Conservation (phyloP, 352 stramenopile genomes). For the Phytophthora pseudosyringae region DNA sequence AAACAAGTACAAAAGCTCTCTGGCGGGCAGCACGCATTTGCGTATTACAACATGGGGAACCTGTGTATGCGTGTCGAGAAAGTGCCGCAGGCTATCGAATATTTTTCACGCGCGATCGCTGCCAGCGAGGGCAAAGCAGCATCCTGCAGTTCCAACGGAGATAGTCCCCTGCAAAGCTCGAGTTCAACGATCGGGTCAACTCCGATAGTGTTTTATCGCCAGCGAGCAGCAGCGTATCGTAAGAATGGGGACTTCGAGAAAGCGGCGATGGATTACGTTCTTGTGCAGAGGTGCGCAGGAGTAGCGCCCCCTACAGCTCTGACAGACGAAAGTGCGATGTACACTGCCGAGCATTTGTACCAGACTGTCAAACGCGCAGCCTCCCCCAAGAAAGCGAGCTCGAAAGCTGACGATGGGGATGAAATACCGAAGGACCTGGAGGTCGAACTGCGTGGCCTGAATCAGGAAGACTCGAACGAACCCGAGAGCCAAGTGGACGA, state of each 20-base stretch:
- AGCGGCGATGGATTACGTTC: slow-evolving; percentile 60
- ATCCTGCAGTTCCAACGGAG: background rate
- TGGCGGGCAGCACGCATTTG: slow-evolving; percentile 41
- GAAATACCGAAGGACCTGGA: slow-evolving; percentile 7
- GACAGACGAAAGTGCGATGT: slow-evolving; percentile 11
- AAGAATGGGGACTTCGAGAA: slow-evolving; percentile 69
- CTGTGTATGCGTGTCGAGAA: slow-evolving; percentile 49
- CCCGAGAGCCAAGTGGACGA: slow-evolving; percentile 9
- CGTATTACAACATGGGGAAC: slow-evolving; percentile 67
- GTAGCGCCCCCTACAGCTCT: background rate
- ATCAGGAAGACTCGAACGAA: slow-evolving; percentile 17
- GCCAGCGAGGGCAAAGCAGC: slow-evolving; percentile 28
- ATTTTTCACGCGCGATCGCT: slow-evolving; percentile 53
- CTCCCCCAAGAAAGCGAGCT: slow-evolving; percentile 1
- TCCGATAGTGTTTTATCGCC: slow-evolving; percentile 50
- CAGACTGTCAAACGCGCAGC: slow-evolving; percentile 8
- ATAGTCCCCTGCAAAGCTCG: background rate
- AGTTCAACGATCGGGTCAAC: slow-evolving; percentile 14
- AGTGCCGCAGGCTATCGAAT: slow-evolving; percentile 47
- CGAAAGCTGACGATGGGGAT: slow-evolving; percentile 6
- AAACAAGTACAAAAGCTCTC: slow-evolving; percentile 36
- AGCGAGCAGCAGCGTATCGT: slow-evolving; percentile 61
- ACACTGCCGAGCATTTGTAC: slow-evolving; percentile 30
- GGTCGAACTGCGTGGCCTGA: background rate
- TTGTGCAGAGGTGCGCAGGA: slow-evolving; percentile 14